These are phyloP conservation scores for Trametes maxima DNA, from an alignment of 768 basidiomycete genomes.

Conservation along the genomic window DNA sequence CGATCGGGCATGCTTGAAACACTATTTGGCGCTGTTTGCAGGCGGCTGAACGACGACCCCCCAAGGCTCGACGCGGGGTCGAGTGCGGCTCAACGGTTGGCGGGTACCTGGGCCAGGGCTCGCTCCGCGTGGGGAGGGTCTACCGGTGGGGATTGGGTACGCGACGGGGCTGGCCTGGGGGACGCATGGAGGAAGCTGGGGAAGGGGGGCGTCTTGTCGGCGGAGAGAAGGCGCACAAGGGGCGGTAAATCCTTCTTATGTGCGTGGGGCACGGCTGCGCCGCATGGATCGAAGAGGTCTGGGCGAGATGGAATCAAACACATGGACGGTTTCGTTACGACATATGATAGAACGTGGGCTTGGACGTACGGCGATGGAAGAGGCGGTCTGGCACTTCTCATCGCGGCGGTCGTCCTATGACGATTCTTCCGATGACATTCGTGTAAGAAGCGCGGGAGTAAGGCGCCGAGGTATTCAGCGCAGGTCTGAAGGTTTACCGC, in stretches of 20 bases:
- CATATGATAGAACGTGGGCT: neutral
- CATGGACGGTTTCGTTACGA: neutral
- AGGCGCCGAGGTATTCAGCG: too few species aligned
- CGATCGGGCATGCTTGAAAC: neutral
- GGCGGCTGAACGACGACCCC: neutral
- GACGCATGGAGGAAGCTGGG: neutral
- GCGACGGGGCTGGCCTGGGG: neutral
- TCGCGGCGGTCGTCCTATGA: too few species aligned
- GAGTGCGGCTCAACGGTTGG: neutral
- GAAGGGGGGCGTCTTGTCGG: neutral
- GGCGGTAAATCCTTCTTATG: constrained; percentile 3
- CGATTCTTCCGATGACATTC: too few species aligned
- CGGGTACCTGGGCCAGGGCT: too few species aligned
- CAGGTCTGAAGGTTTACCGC: too few species aligned
- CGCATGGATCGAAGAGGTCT: neutral
- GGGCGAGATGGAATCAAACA: neutral
- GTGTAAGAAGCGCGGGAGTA: too few species aligned
- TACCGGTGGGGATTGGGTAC: too few species aligned
- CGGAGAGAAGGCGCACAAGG: neutral
- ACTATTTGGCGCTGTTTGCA: neutral
- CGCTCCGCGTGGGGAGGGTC: too few species aligned
- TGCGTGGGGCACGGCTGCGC: neutral
- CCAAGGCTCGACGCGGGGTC: neutral
- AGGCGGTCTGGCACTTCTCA: neutral
- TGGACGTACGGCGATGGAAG: neutral